Evolutionary conservation across 208 protist genomes (phyloP).

Genomic region (Trypanosoma conorhini): DNA sequence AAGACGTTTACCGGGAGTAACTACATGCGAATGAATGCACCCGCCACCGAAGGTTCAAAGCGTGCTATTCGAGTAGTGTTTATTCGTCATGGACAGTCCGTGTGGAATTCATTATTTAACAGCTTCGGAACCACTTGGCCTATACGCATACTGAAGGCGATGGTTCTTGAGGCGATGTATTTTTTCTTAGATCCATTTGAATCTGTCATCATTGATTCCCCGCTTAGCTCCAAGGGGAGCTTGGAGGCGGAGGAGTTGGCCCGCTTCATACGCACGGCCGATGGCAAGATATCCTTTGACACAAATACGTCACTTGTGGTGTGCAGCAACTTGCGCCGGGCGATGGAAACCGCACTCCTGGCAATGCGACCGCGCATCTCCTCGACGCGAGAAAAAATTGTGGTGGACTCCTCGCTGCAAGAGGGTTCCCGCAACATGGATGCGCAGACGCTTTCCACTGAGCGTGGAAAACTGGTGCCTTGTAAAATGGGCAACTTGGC

Average conservation of each 20-base stretch:
- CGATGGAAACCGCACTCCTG: conserved; percentile 84
- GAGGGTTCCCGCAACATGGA: conserved; percentile 93
- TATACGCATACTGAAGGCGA: conserved; percentile 51
- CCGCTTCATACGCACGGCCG: conserved; percentile 60
- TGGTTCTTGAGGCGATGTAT: conserved; percentile 46
- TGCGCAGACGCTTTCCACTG: conserved; percentile 83
- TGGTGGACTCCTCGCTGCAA: conserved; percentile 87
- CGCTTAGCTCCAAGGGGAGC: conserved; percentile 75
- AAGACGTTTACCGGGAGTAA: conserved; percentile 67
- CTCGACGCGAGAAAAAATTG: conserved; percentile 68
- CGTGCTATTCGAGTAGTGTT: conserved; percentile 88
- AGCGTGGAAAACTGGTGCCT: conserved; percentile 69
- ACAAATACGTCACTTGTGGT: conserved; percentile 67
- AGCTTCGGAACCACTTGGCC: conserved; percentile 57
- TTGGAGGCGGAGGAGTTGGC: conserved; percentile 71
- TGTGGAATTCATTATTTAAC: conserved; percentile 95
- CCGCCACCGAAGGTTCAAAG: conserved; percentile 33
- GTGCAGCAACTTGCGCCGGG: conserved; percentile 84
- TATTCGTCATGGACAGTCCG: conserved; percentile 91
- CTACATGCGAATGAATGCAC: conserved; percentile 50
- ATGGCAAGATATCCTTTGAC: conserved; percentile 67
- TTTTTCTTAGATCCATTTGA: conserved; percentile 81
- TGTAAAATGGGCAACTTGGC: conserved; percentile 50
- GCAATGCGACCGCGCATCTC: conserved; percentile 60
- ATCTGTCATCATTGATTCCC: conserved; percentile 91